Percentiles rank a stretch among this genome's conserved stretches.
phyloP scores from a whole-genome alignment of 2,329 filamentous ascomycete genomes.

The Ascochyta viciae-villosae region DNA sequence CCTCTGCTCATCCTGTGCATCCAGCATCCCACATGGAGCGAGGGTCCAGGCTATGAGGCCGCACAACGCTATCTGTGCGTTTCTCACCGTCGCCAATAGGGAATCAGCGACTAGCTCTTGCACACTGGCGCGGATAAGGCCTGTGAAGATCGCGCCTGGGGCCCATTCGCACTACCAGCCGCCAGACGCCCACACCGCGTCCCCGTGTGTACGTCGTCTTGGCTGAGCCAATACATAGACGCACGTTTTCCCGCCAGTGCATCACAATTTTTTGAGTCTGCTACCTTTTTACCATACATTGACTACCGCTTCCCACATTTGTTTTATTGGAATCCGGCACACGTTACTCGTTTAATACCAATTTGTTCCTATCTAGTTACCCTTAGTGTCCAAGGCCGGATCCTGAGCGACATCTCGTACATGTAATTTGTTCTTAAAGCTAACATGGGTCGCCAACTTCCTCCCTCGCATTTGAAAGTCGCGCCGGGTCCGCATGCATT shows the following conservation, averaged over 20 bases:
- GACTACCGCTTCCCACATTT: conserved; percentile 14
- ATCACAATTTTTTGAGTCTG: conserved; percentile 24
- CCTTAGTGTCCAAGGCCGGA: conserved; percentile 24
- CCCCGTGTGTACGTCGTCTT: conserved; percentile 25
- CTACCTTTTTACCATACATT: conserved; percentile 15
- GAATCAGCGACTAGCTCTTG: conserved; percentile 15
- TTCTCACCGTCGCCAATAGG: conserved; percentile 13
- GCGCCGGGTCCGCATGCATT: conserved; percentile 38
- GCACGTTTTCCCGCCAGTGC: conserved; percentile 39
- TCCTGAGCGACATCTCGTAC: conserved; percentile 26
- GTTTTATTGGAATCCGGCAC: conserved; percentile 12
- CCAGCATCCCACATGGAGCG: conserved; percentile 5
- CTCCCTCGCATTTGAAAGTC: conserved; percentile 45
- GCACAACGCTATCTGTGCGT: conserved; percentile 20
- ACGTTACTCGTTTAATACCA: conserved; percentile 14
- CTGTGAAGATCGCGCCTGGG: conserved; percentile 21
- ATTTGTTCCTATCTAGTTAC: conserved; percentile 8
- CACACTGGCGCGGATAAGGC: conserved; percentile 19
- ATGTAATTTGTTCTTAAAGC: conserved; percentile 32
- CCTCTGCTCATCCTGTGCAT: conserved; percentile 14
- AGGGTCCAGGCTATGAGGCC: conserved; percentile 9
- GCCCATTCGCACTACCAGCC: conserved; percentile 18
- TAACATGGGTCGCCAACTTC: conserved; percentile 44
- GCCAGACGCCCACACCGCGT: conserved; percentile 11
- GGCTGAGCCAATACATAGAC: conserved; percentile 43